These are phyloP conservation scores for Rosa rugosa DNA, from an alignment of 306 rosid species.

Conservation along the genomic window DNA sequence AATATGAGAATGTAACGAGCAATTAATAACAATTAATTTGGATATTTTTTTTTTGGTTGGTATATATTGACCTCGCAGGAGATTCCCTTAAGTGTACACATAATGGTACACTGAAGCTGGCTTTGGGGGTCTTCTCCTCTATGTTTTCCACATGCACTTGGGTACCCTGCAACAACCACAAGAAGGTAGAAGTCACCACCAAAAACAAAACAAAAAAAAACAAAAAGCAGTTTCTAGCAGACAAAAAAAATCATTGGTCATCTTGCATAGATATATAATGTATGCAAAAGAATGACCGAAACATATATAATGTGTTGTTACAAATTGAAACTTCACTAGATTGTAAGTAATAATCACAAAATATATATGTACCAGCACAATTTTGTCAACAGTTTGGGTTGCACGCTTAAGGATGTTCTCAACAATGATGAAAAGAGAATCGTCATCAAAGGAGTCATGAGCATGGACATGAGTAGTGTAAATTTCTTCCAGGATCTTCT, in stretches of 20 bases:
- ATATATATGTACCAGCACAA: constrained; percentile 40
- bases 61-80: constrained; percentile 37
- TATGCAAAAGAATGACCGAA: neutral
- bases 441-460: constrained; percentile 41
- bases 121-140: constrained; percentile 37
- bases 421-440: constrained; percentile 48
- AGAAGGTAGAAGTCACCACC: neutral
- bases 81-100: constrained; percentile 48
- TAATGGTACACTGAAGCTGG: constrained; percentile 38
- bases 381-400: constrained; percentile 46
- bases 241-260: neutral
- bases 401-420: constrained; percentile 49
- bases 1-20: neutral
- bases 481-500: constrained; percentile 46
- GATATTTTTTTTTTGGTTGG: neutral
- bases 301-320: neutral
- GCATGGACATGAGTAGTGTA: constrained; percentile 49
- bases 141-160: constrained; percentile 29
- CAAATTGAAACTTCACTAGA: too few relatives aligned
- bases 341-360: neutral
- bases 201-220: neutral
- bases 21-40: neutral
- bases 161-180: constrained; percentile 37
- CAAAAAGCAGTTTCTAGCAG: too few relatives aligned
- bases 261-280: too few relatives aligned